Evolutionary conservation across 2,329 filamentous ascomycete genomes (phyloP).

Genomic region (Aspergillus brasiliensis): DNA sequence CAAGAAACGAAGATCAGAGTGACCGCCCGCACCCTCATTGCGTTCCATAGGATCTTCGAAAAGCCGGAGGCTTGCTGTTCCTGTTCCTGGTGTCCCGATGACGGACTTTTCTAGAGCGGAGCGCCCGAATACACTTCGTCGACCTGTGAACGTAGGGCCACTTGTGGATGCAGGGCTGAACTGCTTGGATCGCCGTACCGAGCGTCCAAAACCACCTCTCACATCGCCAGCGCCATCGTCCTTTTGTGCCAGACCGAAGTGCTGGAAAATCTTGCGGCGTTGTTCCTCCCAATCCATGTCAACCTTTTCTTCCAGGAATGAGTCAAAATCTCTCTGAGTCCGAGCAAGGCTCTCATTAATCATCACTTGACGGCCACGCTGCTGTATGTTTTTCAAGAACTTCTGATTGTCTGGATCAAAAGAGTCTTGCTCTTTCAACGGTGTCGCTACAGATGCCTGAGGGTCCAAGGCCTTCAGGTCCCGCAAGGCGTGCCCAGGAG

Average conservation of each 20-base stretch:
- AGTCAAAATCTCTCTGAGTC: conserved; percentile 88
- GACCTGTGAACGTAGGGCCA: conserved; percentile 38
- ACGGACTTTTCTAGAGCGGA: conserved; percentile 80
- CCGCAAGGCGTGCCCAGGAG: conserved; percentile 79
- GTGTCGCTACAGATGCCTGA: conserved; percentile 58
- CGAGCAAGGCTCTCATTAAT: conserved; percentile 88
- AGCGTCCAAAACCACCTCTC: conserved; percentile 54
- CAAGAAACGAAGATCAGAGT: conserved; percentile 70
- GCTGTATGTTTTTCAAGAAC: conserved; percentile 83
- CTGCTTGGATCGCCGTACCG: conserved; percentile 41
- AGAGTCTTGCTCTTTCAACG: conserved; percentile 38
- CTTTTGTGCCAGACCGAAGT: conserved; percentile 78
- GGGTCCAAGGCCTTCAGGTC: conserved; percentile 81
- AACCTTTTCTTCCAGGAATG: conserved; percentile 90
- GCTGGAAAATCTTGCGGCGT: conserved; percentile 88
- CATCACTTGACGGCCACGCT: conserved; percentile 87
- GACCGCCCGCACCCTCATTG: conserved; percentile 52
- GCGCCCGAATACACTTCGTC: conserved; percentile 64
- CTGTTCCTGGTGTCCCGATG: conserved; percentile 74
- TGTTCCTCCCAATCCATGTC: conserved; percentile 96
- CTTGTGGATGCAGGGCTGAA: conserved; percentile 49
- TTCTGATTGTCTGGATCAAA: conserved; percentile 63
- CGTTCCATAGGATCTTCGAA: conserved; percentile 69
- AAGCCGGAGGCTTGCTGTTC: conserved; percentile 62
- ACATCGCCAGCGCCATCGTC: conserved; percentile 43